A percentile compares a stretch with the other conserved stretches of the same genome.
Evolutionary conservation across 139 green algal species (phyloP).

Genomic region (Spirogloea muscicola): DNA sequence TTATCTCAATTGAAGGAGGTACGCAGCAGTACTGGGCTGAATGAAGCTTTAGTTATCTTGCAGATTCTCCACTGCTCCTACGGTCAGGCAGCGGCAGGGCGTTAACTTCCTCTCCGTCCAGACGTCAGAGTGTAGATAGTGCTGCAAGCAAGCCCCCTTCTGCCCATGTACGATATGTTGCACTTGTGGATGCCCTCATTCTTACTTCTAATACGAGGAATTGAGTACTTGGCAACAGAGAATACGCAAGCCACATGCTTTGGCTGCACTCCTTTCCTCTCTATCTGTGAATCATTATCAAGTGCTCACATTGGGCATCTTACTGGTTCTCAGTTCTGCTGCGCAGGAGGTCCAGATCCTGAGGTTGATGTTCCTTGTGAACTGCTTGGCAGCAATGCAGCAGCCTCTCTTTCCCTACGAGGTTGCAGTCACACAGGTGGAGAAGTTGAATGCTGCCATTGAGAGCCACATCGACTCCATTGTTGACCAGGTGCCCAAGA

Average conservation of each 20-base stretch:
- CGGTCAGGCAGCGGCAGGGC: too few species aligned
- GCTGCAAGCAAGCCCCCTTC: too few species aligned
- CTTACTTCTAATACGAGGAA: background rate
- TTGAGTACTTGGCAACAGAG: background rate
- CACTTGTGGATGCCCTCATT: background rate
- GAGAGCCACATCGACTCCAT: conserved; percentile 16
- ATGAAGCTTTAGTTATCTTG: too few species aligned
- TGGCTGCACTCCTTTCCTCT: background rate
- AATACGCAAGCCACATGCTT: background rate
- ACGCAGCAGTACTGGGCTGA: too few species aligned
- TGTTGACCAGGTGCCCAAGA: conserved; percentile 5
- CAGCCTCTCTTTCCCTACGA: background rate
- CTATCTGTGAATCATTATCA: background rate
- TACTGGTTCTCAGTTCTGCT: background rate
- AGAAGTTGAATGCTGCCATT: background rate
- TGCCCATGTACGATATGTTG: too few species aligned
- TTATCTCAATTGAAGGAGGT: too few species aligned
- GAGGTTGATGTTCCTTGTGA: conserved; percentile 40
- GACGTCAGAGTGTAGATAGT: too few species aligned
- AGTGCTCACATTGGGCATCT: background rate
- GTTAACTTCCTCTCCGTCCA: too few species aligned
- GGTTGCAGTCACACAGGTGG: background rate
- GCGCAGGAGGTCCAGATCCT: conserved; percentile 13
- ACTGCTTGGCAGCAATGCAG: conserved; percentile 35
- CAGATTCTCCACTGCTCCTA: too few species aligned